A percentile compares a stretch with the other conserved stretches of the same genome.
Evolutionary conservation across 176 grass and related monocot genomes (phyloP).

Genomic region (Musa troglodytarum): DNA sequence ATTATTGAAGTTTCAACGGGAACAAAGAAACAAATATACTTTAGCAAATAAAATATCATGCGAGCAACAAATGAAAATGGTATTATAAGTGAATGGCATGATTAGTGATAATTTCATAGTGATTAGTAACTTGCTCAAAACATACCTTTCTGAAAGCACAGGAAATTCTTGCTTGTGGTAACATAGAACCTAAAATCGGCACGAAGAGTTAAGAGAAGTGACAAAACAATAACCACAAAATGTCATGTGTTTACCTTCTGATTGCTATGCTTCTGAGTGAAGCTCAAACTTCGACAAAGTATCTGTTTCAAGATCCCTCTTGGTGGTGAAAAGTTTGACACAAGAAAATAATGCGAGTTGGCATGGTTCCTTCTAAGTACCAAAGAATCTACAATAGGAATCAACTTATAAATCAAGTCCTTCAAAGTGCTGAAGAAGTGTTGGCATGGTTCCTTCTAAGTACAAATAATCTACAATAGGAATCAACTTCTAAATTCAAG

Average conservation of each 20-base stretch:
- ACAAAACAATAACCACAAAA: background rate
- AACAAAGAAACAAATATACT: background rate
- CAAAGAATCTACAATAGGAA: conserved; percentile 28
- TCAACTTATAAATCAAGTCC: background rate
- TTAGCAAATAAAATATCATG: background rate
- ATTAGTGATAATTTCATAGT: background rate
- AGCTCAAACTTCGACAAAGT: conserved; percentile 3
- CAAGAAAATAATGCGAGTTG: background rate
- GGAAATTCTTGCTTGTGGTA: conserved; percentile 46
- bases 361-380: conserved; percentile 5
- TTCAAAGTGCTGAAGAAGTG: no score
- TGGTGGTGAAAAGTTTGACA: conserved; percentile 4
- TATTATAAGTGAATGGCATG: background rate
- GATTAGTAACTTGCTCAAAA: background rate
- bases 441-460: conserved; percentile 5
- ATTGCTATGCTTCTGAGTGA: conserved; percentile 20
- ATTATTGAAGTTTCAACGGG: background rate
- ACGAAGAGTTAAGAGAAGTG: conserved; percentile 3
- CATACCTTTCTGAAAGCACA: conserved; percentile 52
- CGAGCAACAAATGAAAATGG: background rate
- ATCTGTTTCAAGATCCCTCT: conserved; percentile 6
- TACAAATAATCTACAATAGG: background rate
- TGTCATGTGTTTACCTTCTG: conserved; percentile 32
- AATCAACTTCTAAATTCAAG: background rate
- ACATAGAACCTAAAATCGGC: conserved; percentile 40